These are phyloP conservation scores for Gracilariopsis chorda DNA, from an alignment of 23 red algal species.

Conservation along the genomic window DNA sequence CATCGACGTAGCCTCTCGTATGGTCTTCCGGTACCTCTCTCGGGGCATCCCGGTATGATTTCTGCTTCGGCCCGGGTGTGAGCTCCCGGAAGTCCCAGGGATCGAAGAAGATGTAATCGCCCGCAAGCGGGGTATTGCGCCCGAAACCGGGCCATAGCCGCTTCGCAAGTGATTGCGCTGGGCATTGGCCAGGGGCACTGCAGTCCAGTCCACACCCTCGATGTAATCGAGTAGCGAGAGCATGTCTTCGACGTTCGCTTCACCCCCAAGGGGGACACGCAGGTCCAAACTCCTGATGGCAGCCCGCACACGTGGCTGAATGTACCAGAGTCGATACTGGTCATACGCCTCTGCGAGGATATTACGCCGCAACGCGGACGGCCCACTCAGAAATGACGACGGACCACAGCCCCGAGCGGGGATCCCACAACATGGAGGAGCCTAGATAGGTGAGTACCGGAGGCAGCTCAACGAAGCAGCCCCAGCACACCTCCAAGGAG, in stretches of 20 bases:
- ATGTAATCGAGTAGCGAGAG: not conserved
- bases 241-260: not conserved
- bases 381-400: not conserved
- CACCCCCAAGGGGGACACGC: not conserved
- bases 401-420: not conserved
- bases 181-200: not conserved
- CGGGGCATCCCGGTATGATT: too few species aligned
- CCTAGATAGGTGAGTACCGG: not conserved
- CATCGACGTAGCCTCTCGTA: too few species aligned
- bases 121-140: not conserved
- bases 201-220: not conserved
- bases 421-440: not conserved
- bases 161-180: not conserved
- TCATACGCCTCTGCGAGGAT: conserved; percentile 16
- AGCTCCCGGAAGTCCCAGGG: not conserved
- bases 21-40: too few species aligned
- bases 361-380: not conserved
- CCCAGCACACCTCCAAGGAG: not conserved
- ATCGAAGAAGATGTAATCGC: not conserved
- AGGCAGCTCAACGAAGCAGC: not conserved
- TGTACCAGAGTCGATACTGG: not conserved
- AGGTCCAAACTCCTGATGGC: not conserved
- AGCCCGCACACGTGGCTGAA: not conserved
- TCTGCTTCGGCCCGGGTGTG: too few species aligned
- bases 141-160: not conserved